Base-by-base conservation (phyloP, 2,329 filamentous ascomycete species). In the Reticulascus tulasneorum region DNA sequence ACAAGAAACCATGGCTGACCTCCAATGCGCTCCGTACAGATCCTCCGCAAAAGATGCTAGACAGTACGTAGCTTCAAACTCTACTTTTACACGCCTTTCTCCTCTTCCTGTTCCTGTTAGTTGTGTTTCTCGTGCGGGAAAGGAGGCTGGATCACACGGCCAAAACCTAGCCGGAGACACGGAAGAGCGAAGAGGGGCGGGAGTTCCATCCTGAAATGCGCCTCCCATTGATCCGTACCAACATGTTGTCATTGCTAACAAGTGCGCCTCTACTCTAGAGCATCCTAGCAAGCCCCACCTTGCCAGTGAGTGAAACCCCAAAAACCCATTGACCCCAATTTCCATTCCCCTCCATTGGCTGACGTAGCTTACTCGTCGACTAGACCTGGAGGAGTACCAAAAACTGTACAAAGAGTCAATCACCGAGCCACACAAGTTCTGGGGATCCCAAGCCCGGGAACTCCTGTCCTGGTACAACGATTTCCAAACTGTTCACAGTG, bases 391-490 rank as follows among this genome's bases (percentile, higher is more conserved):
- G 45, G 76, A 84, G 50, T 85, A 85, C 62, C 73, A 83, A 55
- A 67, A 69, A 54, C 61, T 84, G 39, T 84, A 85, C 71, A 73
- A 82, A 56, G 76, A 98, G 68, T 98, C 93, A 30, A 96, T 98
- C 59, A 82, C 83, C 51, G 73, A 93, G 52, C 91, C 93, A 32
- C 71, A 90, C 47, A 81, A 84, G 62, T 98, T 97, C 72, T 98
- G 91, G 90, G 89, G 74, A 44, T 76, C 75, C 48, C 74, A 84
- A 60, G 93, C 90, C 32, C 86, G 89, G 47, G 89, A 97, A 54
- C 79, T 96, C 36, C 77, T 98, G 50, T 82, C 84, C 33, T 98
- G 93, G 86, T 82, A 88, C 48, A 77, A 77, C 49, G 91, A 97
- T 58, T 98, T 98, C 66, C 70, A 94, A 62, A 97, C 90, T 10